Base-by-base conservation (phyloP, 2,329 filamentous ascomycete species). In the Sclerotinia spermophila region DNA sequence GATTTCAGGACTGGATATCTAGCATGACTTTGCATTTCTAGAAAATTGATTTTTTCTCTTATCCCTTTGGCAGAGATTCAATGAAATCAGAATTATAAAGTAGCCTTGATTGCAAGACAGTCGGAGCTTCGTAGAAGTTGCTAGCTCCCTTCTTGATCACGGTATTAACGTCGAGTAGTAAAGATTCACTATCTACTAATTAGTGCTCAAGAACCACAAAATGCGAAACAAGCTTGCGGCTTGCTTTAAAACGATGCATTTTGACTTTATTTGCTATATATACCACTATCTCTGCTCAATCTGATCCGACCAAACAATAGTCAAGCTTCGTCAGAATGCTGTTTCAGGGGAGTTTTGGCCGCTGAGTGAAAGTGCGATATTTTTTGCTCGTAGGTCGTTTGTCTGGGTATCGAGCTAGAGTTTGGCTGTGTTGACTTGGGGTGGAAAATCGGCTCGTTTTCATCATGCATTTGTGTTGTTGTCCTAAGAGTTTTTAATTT, bases 251-350 rank as follows among this genome's bases (percentile, higher is more conserved):
- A 5, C 13, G 40, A 42, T 42, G 6, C 19, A 15, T 42, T 17
- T 42, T 42, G 0, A 42, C 5, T 17, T 2, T 15, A n/a, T 13
- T 17, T 3, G n/a, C n/a, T 27, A 17, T 3, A 53, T 17, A 15
- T 27, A 53, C 1, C 4, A 0, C 7, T 0, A 17, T 8, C 5
- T 53, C 6, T 53, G 2, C 48, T 17, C 0, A 17, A 0, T 53
- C 0, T 53, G 3, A 4, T 2, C 24, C 3, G 17, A 1, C 8
- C n/a, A 53, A 17, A 13, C 17, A 53, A 30, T 7, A 13, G 2
- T 3, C 2, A 7, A 7, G 13, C 2, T 5, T 51, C 24, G 3
- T 27, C 2, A 11, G 1, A 27, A 1, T 0, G 2, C 11, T 7
- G 24, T 17, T 1, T 0, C 7, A 51, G 15, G n/a, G 11, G n/a